Base-by-base conservation (phyloP, 306 rosid species). In the Cicer yamashitae region DNA sequence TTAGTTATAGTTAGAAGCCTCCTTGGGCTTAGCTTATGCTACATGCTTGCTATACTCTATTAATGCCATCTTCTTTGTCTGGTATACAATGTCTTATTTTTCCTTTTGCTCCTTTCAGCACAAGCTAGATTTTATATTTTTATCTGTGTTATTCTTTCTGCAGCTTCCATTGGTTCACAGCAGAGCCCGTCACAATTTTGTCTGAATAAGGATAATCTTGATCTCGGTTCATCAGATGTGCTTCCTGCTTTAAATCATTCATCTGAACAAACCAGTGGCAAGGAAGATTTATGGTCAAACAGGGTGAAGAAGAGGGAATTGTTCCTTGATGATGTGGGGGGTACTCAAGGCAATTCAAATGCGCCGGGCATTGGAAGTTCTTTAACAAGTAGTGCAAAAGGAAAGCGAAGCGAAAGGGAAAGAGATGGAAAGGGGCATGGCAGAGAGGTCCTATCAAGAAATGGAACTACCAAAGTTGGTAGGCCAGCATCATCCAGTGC, bases 401-500 rank as follows among this genome's bases (percentile, higher is more conserved):
- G 98, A 71, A 96, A 89, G 93, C 87, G 99, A 78, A 96, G 98
- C 54, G 99, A 94, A 78, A 94, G 99, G 87, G 99, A 96, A 75
- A 90, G 99, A 84, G 99, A 96, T 47, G 99, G 96, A 73, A 94
- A 94, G 82, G 97, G 92, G 82, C 90, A 94, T 71, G 76, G 85
- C 85, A 89, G 96, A 85, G 99, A 92, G 85, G 86, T 89, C 45
- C 82, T 78, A 76, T 87, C 96, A 60, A 91, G 98, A 86, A 92
- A 89, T 84, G 97, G 96, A 83, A 83, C 91, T 70, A 65, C 91
- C 40, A 96, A 90, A 90, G 81, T 83, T 77, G 98, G 97, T 77
- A 87, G 97, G 60, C 96, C 94, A 71, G 85, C 96, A 66, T 76
- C 91, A 53, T 84, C 93, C 62, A 85, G 82, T 77, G 88, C 82